Evolutionary conservation across 257 asterid species (phyloP), one percentile per base, ranked within the genome.

Genomic region (Plantago major): DNA sequence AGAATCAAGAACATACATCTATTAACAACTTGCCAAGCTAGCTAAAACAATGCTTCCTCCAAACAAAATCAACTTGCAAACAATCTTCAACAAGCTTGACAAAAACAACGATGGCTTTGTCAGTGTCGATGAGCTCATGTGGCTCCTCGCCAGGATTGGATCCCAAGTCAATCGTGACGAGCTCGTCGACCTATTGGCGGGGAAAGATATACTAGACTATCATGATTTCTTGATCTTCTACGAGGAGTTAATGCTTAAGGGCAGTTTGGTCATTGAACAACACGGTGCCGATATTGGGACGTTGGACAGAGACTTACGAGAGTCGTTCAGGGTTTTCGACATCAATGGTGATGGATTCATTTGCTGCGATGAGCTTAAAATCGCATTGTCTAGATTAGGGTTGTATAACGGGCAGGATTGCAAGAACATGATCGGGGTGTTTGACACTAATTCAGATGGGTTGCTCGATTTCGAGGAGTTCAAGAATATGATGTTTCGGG

Each of bases 381-480:
- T 45, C 43, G 89, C 76, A 37, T 60, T 87, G 16, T 67, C 73
- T 43, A 80, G 79, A 56, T 55, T 87, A 44, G 94, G 89, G 26
- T 42, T 78, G 57, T 66, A 56, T 11, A 11, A 58, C 55, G 71
- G 73, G 11, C 52, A 37, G 38, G 68, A 63, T 63, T 63, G 68
- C 45, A 22, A 51, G 52, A 44, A 59, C 40, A 59, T 59, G 50
- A 59, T 59, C 55, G 65, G 66, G 0, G 74, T 55, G 11, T 86
- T 75, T 10, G 90, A 86, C 45, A 46, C 52, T 0, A 83, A 86
- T 68, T 73, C 74, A 0, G 91, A 86, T 73, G 95, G 91, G 2
- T 58, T 74, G 63, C 76, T 86, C 55, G 91, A 86, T 71, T 81
- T 79, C 37, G 84, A 83, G 58, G 94, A 83, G 78, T 81, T 86